Evolutionary conservation across 169 alveolate species (phyloP).

Genomic region (Plasmodium blacklocki): DNA sequence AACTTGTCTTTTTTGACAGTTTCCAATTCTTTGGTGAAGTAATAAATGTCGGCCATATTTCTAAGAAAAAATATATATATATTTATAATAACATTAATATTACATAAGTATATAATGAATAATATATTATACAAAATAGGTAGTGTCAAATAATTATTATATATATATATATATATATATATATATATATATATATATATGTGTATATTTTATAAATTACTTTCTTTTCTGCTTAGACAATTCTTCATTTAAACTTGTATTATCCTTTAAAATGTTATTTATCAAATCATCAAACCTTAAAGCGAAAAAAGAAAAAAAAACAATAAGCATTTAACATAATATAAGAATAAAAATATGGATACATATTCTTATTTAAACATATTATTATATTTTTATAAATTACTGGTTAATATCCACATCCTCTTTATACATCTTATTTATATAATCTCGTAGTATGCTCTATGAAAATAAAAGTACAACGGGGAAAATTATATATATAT

Average conservation of each 20-base stretch:
- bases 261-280: conserved; percentile 51
- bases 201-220: conserved; percentile 7
- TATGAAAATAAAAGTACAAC: too few species aligned
- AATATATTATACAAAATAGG: too few species aligned
- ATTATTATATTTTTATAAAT: neutral
- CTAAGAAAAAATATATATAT: conserved; percentile 6
- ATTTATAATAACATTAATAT: too few species aligned
- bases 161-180: conserved; percentile 13
- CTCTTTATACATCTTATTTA: neutral
- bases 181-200: conserved; percentile 24
- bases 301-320: neutral
- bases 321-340: neutral
- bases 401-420: neutral
- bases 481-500: too few species aligned
- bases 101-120: too few species aligned
- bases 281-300: conserved; percentile 61
- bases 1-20: conserved; percentile 55
- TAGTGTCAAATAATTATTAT: conserved; percentile 30
- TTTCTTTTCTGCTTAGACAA: conserved; percentile 53
- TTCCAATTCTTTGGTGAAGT: conserved; percentile 43
- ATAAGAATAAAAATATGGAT: neutral
- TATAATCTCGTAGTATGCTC: neutral
- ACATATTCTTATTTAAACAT: neutral
- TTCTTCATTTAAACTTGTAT: conserved; percentile 41
- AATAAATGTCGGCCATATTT: conserved; percentile 57